Evolutionary conservation across 768 basidiomycete genomes (phyloP).

Genomic region (Suillus plorans): DNA sequence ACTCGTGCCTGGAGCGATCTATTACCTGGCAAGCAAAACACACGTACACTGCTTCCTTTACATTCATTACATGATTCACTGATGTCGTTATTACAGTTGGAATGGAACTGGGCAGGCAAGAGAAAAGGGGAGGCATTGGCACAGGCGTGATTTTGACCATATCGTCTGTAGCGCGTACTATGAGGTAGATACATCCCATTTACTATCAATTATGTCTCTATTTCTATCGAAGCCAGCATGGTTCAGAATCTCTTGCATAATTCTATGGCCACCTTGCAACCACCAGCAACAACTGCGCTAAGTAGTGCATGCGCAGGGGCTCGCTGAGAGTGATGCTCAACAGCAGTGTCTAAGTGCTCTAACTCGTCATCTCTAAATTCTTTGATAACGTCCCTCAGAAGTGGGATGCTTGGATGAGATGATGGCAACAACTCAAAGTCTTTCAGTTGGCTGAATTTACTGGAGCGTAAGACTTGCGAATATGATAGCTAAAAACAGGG

Average conservation of each 20-base stretch:
- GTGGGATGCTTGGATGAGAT: slow-evolving; percentile 74
- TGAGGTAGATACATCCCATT: neutral
- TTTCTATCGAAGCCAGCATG: neutral
- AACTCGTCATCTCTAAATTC: slow-evolving; percentile 96
- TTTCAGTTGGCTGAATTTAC: slow-evolving; percentile 67
- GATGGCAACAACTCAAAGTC: slow-evolving; percentile 62
- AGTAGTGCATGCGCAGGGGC: slow-evolving; percentile 91
- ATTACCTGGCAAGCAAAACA: slow-evolving; percentile 41
- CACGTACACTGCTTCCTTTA: slow-evolving; percentile 37
- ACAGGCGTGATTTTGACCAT: slow-evolving; percentile 20
- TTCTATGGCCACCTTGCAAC: slow-evolving; percentile 89
- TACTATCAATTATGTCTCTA: neutral
- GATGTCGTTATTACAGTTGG: slow-evolving; percentile 34
- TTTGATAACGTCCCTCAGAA: slow-evolving; percentile 67
- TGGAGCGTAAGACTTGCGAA: slow-evolving; percentile 5
- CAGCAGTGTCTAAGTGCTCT: slow-evolving; percentile 90
- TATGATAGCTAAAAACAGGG: neutral
- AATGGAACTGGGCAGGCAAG: slow-evolving; percentile 56
- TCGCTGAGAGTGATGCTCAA: slow-evolving; percentile 82
- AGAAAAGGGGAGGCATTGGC: slow-evolving; percentile 44
- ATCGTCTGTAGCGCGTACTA: neutral
- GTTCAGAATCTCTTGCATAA: slow-evolving; percentile 77
- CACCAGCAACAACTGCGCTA: slow-evolving; percentile 79
- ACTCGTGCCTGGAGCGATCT: slow-evolving; percentile 59
- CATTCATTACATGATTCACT: slow-evolving; percentile 12